Percentiles rank a stretch among this genome's conserved stretches.
phyloP scores from a whole-genome alignment of 768 basidiomycete species.

The Arthromyces matolae region DNA sequence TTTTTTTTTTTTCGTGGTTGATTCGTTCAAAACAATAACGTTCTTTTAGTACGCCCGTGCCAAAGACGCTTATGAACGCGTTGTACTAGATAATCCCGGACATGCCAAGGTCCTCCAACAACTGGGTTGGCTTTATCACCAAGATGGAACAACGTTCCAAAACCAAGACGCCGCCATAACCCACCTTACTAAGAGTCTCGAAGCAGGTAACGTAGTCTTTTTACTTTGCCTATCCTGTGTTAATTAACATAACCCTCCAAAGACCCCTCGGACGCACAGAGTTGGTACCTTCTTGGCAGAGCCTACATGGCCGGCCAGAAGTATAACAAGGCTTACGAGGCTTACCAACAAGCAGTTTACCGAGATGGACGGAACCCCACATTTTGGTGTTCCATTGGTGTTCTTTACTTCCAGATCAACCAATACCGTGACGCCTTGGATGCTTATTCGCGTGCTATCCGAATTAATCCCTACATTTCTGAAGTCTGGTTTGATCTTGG shows the following conservation, averaged over 20 bases:
- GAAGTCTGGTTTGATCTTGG: slow-evolving; percentile 98
- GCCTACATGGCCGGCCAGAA: slow-evolving; percentile 99
- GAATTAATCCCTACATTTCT: slow-evolving; percentile 96
- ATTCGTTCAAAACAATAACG: not conserved
- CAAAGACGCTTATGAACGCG: slow-evolving; percentile 94
- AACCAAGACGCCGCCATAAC: slow-evolving; percentile 93
- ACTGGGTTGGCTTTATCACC: slow-evolving; percentile 96
- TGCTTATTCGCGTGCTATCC: slow-evolving; percentile 97
- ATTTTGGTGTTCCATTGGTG: slow-evolving; percentile 99
- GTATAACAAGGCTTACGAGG: slow-evolving; percentile 99
- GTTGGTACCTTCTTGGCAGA: slow-evolving; percentile 97
- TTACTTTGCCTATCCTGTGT: not conserved
- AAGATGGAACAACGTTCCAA: slow-evolving; percentile 91
- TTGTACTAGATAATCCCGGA: slow-evolving; percentile 86
- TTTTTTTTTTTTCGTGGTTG: slow-evolving; percentile 2
- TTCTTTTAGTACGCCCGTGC: slow-evolving; percentile 72
- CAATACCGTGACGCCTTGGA: slow-evolving; percentile 98
- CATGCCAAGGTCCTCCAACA: slow-evolving; percentile 98
- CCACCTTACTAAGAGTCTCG: slow-evolving; percentile 91
- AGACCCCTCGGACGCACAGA: slow-evolving; percentile 96
- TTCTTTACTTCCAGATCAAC: slow-evolving; percentile 99
- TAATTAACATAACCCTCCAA: slow-evolving; percentile 2
- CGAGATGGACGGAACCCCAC: slow-evolving; percentile 98
- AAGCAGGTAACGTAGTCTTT: slow-evolving; percentile 65
- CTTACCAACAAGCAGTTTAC: slow-evolving; percentile 98